Base-by-base conservation (phyloP, 177 flowering plant species). In the Vitis hybrid region DNA sequence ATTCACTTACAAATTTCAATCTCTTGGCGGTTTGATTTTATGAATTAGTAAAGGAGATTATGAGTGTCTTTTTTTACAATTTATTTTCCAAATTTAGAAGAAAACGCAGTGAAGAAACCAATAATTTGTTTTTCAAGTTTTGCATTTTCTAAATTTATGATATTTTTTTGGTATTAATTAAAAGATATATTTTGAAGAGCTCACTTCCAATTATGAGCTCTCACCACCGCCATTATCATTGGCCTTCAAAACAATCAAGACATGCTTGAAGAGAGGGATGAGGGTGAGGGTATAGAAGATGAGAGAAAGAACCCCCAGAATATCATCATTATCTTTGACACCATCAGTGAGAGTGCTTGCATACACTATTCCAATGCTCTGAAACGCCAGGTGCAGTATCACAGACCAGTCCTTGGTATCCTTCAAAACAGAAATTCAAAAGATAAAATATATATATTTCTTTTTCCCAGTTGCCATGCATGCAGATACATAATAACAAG, bases 181-280 rank as follows among this genome's bases (percentile, higher is more conserved):
- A 27, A 27, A 27, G 27, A 27, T 27, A 27, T 27, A 0, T 24
- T 24, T 24, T 24, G 27, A 24, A 24, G 27, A 24, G 27, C 27
- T 24, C 27, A 24, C 27, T 24, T 24, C 27, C 27, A 24, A 24
- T 24, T 24, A 24, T 21, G 21, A 21, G 21, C 21, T 21, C 21
- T 21, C 21, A 21, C 21, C 21, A 21, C 21, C 21, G 21, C 21
- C 21, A 21, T 21, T 86, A 61, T 91, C 97, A 24, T 73, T 91
- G 62, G 97, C 97, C 9, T 69, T 64, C 14, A 89, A 73, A 18
- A 91, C 92, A 57, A 89, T 81, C 74, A 89, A 78, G 46, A 88
- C 84, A 65, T 89, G 88, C 64, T 91, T 91, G 82, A 88, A 50
- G 62, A 91, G 80, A 66, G 93, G 92, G 65, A 89, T 77, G 69